Evolutionary conservation across 352 stramenopile genomes (phyloP), one percentile per base, ranked within the genome.

Genomic region (Phytopythium chamaehyphon): DNA sequence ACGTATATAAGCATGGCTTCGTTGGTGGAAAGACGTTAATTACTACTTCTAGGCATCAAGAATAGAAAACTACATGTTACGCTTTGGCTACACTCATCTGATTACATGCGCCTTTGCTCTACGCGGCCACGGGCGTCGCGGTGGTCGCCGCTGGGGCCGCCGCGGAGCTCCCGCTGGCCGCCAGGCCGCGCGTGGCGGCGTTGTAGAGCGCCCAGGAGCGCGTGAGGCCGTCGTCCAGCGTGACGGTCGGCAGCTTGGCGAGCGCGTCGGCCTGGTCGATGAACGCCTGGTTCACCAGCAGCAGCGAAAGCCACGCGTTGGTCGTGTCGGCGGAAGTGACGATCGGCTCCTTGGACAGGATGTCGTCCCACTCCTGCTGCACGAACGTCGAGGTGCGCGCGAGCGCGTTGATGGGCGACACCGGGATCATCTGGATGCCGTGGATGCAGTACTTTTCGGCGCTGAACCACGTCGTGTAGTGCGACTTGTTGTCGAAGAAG

Each of bases 401-500:
- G 26, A 87, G 59, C 51, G 85, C 72, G 40, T 78, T 88, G 57
- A 89, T 77, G 1, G 78, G 78, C 18, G 74, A 87, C 39, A 89
- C 69, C 0, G 73, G 79, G 15, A 90, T 76, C 80, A 91, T 91
- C 54, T 91, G 80, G 35, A 91, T 88, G 26, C 80, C 80, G 47
- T 91, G 80, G 55, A 91, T 91, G 16, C 66, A 77, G 36, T 88
- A 78, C 40, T 73, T 75, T 38, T 86, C 66, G 7, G 78, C 47
- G 23, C 81, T 69, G 57, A 88, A 90, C 74, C 74, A 90, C 36
- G 76, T 86, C 33, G 76, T 73, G 61, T 91, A 91, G 63, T 71
- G 74, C 1, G 65, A 69, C 57, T 86, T 84, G 66, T 88, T 90
- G 56, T 90, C 79, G 42, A 82, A 81, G 49, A 89, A 83, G 16